phyloP scores from a whole-genome alignment of 2,329 filamentous ascomycete genomes.

The Apiospora malaysiana region DNA sequence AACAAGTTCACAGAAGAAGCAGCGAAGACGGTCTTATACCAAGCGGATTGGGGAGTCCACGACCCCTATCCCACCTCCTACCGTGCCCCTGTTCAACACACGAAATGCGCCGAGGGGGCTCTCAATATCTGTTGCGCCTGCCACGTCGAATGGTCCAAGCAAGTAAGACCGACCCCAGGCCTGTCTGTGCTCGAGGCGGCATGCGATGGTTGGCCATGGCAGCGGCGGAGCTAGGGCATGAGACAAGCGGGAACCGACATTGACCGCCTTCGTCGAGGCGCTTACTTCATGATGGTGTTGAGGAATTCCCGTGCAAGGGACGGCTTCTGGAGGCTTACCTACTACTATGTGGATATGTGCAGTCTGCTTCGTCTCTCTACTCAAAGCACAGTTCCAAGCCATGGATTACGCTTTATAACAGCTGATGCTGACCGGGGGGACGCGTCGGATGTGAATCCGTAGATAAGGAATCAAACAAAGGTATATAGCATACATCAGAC shows the following conservation, averaged over 20 bases:
- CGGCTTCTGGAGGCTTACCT: background rate
- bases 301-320: background rate
- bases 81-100: background rate
- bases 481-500: no score
- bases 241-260: background rate
- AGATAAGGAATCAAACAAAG: no score
- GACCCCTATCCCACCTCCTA: background rate
- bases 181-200: background rate
- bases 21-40: background rate
- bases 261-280: background rate
- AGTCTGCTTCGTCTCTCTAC: no score
- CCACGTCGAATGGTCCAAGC: background rate
- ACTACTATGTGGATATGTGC: no score
- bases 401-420: no score
- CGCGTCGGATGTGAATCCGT: no score
- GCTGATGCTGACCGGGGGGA: no score
- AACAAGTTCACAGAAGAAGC: background rate
- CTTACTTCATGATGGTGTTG: background rate
- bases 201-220: background rate
- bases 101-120: background rate
- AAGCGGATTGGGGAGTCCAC: constrained; percentile 3
- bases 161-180: background rate
- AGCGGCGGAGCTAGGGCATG: background rate
- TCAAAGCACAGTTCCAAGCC: no score
- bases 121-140: background rate